phyloP scores from a whole-genome alignment of 192 early-diverging fungal genomes.

The Coemansia sp. region DNA sequence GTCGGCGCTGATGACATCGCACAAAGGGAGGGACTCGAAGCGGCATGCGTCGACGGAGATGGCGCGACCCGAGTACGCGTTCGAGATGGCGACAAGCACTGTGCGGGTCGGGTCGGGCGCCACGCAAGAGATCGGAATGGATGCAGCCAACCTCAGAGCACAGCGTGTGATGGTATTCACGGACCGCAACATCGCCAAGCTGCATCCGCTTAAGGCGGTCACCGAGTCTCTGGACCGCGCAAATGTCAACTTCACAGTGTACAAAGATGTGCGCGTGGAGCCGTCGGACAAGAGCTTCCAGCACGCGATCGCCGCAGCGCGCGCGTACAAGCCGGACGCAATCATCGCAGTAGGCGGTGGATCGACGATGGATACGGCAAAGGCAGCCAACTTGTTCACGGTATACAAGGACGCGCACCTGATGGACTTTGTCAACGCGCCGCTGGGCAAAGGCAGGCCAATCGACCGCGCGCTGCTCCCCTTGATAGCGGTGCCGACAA shows the following conservation, averaged over 20 bases:
- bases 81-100: constrained; percentile 87
- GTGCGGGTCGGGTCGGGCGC: constrained; percentile 85
- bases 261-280: constrained; percentile 78
- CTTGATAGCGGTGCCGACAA: constrained; percentile 74
- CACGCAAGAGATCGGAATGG: constrained; percentile 84
- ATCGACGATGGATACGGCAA: constrained; percentile 88
- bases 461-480: constrained; percentile 75
- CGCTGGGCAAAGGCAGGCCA: constrained; percentile 83
- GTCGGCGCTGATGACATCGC: constrained; percentile 10
- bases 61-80: constrained; percentile 65
- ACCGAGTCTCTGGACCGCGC: constrained; percentile 73
- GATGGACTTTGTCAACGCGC: constrained; percentile 91
- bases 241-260: constrained; percentile 72
- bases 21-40: constrained; percentile 7
- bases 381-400: constrained; percentile 88
- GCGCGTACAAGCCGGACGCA: constrained; percentile 73
- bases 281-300: constrained; percentile 83
- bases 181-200: constrained; percentile 71
- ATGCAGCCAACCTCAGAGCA: constrained; percentile 75
- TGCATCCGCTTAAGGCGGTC: constrained; percentile 75
- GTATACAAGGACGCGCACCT: constrained; percentile 81
- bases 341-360: constrained; percentile 92
- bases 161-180: constrained; percentile 88
- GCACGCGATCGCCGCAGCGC: constrained; percentile 80
- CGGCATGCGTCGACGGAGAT: constrained; percentile 31